Percentiles rank a stretch among this genome's conserved stretches.
These are phyloP conservation scores for Castanea mollissima DNA, from an alignment of 306 rosid species.

Conservation along the genomic window DNA sequence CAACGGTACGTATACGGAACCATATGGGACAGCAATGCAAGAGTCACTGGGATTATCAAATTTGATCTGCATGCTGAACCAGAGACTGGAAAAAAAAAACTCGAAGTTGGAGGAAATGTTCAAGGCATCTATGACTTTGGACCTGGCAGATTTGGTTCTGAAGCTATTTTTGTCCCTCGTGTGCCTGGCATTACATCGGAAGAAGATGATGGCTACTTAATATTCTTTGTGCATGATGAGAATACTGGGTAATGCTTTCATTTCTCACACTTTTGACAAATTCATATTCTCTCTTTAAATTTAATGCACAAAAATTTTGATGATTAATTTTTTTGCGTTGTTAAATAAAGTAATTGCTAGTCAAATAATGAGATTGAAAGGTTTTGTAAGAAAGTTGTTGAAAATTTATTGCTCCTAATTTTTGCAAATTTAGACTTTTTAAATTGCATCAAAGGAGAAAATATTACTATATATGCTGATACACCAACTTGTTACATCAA, in stretches of 20 bases:
- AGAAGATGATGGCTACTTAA: constrained; percentile 95
- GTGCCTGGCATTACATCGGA: constrained; percentile 58
- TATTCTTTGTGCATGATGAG: constrained; percentile 80
- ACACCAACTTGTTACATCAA: too few relatives aligned
- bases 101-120: constrained; percentile 85
- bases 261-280: background rate
- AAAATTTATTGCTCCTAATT: background rate
- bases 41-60: constrained; percentile 71
- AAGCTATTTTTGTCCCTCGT: constrained; percentile 78
- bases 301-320: background rate
- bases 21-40: constrained; percentile 58
- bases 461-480: too few relatives aligned
- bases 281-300: background rate
- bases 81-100: constrained; percentile 54
- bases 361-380: background rate
- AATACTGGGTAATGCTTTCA: constrained; percentile 51
- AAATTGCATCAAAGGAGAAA: background rate
- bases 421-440: background rate
- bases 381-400: background rate
- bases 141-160: constrained; percentile 77
- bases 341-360: background rate
- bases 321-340: background rate
- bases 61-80: constrained; percentile 80
- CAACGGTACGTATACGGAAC: constrained; percentile 82
- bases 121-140: constrained; percentile 80